phyloP scores from a whole-genome alignment of 2,329 filamentous ascomycete species.

The Colletotrichum ledebouriae region DNA sequence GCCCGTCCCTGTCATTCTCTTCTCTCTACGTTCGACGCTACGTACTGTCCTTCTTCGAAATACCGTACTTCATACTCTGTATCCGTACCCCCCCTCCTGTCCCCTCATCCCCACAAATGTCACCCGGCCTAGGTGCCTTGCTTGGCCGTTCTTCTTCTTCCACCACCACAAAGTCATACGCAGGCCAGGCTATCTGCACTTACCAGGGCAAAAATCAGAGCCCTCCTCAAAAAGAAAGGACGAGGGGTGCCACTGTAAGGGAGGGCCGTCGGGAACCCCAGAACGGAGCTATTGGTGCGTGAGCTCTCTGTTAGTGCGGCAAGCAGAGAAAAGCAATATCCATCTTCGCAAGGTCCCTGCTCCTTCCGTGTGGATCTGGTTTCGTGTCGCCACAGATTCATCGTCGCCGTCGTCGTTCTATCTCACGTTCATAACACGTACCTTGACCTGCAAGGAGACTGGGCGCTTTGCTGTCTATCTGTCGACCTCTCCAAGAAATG shows the following conservation, averaged over 20 bases:
- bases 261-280: slow-evolving; percentile 39
- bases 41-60: slow-evolving; percentile 8
- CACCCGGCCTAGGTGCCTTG: slow-evolving; percentile 33
- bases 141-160: slow-evolving; percentile 31
- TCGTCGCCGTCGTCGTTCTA: slow-evolving; percentile 27
- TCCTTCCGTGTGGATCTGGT: slow-evolving; percentile 39
- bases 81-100: slow-evolving; percentile 18
- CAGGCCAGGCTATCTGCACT: slow-evolving; percentile 24
- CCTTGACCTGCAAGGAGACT: slow-evolving; percentile 38
- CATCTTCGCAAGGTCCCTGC: slow-evolving; percentile 38
- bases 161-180: slow-evolving; percentile 39
- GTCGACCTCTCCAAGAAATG: slow-evolving; percentile 43
- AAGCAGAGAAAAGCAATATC: slow-evolving; percentile 43
- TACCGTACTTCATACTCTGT: slow-evolving; percentile 13
- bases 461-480: slow-evolving; percentile 19
- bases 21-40: slow-evolving; percentile 2
- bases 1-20: slow-evolving; percentile 20
- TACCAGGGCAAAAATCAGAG: slow-evolving; percentile 36
- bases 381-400: slow-evolving; percentile 39
- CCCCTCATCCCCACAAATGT: slow-evolving; percentile 42
- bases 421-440: slow-evolving; percentile 35
- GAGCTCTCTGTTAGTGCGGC: slow-evolving; percentile 43
- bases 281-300: slow-evolving; percentile 43
- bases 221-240: slow-evolving; percentile 43
- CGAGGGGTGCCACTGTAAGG: slow-evolving; percentile 43